Conservation (phyloP, 306 rosid genomes). For the Mucuna pruriens region DNA sequence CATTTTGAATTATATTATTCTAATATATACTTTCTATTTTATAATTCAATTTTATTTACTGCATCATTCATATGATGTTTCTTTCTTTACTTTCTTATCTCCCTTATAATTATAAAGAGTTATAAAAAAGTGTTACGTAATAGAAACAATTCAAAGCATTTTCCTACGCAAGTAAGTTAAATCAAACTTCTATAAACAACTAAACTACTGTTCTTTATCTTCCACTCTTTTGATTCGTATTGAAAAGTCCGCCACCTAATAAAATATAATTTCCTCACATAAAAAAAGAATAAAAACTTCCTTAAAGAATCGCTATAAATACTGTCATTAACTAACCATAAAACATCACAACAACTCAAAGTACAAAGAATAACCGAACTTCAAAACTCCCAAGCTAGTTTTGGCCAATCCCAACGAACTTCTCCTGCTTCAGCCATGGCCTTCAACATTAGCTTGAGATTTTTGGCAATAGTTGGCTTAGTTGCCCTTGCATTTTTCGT, state of each 20-base stretch:
- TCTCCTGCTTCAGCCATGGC: conserved; percentile 45
- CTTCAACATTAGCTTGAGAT: conserved; percentile 45
- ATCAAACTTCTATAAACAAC: neutral
- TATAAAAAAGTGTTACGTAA: neutral
- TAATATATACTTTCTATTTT: neutral
- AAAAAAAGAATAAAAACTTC: neutral
- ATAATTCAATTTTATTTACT: neutral
- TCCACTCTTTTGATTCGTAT: neutral
- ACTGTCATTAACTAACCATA: neutral
- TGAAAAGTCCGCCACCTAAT: neutral
- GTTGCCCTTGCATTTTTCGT: conserved; percentile 46
- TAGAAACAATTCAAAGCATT: neutral
- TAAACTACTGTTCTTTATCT: neutral
- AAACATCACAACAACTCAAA: neutral
- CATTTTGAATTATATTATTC: too few relatives aligned
- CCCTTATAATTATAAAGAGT: neutral
- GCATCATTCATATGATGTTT: neutral
- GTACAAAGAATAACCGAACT: neutral
- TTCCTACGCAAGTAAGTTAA: neutral
- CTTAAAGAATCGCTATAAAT: conserved; percentile 42
- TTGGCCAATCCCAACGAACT: conserved; percentile 19
- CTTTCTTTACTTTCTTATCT: neutral
- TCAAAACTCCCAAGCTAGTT: conserved; percentile 14
- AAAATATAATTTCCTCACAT: neutral
- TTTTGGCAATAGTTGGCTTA: conserved; percentile 41